phyloP scores from a whole-genome alignment of 148 eudicot genomes.

The Selenicereus undatus region DNA sequence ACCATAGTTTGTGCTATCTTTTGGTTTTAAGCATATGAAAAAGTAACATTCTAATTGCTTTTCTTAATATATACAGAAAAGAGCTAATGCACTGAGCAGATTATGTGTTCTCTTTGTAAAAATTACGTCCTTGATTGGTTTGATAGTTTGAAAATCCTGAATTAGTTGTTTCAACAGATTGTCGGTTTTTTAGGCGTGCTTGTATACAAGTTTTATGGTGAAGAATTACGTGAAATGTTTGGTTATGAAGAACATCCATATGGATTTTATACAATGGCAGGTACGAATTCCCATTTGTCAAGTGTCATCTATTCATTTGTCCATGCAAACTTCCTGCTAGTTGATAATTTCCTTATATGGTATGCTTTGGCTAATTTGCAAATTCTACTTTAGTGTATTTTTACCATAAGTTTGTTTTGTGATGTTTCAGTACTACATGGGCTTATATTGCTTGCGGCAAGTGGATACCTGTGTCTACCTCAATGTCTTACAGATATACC shows the following conservation, averaged over 20 bases:
- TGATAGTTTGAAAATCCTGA: constrained; percentile 9
- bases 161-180: constrained; percentile 51
- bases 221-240: constrained; percentile 95
- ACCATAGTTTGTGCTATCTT: background rate
- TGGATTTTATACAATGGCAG: constrained; percentile 95
- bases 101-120: background rate
- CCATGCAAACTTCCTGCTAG: background rate
- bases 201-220: constrained; percentile 92
- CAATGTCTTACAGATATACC: background rate
- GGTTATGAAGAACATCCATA: constrained; percentile 97
- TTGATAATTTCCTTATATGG: background rate
- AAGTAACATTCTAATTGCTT: too few species aligned
- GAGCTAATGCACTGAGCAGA: background rate
- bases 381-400: background rate
- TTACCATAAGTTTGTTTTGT: background rate
- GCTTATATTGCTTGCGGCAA: background rate
- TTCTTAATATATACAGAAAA: background rate
- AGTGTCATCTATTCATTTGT: background rate
- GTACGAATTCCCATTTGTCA: constrained; percentile 31
- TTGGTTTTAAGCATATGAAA: background rate
- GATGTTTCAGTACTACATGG: background rate
- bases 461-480: background rate
- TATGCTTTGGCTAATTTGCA: background rate
- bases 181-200: constrained; percentile 83
- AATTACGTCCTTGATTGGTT: background rate